Percentiles rank a stretch among this genome's conserved stretches.
Conservation (phyloP, 805 yeast species). For the Kuraishia capsulata region DNA sequence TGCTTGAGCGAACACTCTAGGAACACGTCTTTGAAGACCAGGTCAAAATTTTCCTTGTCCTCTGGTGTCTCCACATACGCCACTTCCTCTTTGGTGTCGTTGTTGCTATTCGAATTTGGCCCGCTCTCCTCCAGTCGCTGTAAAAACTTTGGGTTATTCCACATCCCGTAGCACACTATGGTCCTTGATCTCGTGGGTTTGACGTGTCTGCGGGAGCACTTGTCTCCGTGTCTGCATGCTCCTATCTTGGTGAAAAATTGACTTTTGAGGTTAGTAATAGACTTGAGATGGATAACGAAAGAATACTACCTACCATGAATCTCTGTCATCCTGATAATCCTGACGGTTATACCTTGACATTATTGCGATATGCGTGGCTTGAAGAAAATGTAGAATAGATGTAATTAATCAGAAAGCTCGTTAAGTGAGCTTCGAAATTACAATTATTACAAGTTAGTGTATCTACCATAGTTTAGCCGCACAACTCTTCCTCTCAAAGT, state of each 20-base stretch:
- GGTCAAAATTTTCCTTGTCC: conserved; percentile 41
- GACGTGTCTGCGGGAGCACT: conserved; percentile 67
- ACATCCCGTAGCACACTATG: conserved; percentile 55
- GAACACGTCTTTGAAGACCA: conserved; percentile 65
- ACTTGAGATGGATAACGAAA: not conserved
- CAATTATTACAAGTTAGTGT: too few relatives aligned
- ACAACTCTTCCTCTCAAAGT: too few relatives aligned
- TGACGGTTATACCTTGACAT: too few relatives aligned
- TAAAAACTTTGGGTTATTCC: conserved; percentile 42
- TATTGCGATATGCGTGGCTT: too few relatives aligned
- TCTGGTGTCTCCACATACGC: conserved; percentile 13
- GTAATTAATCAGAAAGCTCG: too few relatives aligned
- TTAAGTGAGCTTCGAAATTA: too few relatives aligned
- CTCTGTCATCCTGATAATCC: not conserved
- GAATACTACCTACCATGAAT: not conserved
- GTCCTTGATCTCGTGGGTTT: conserved; percentile 60
- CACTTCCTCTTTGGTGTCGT: not conserved
- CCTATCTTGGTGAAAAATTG: conserved; percentile 73
- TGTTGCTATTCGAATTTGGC: conserved; percentile 2
- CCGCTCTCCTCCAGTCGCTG: conserved; percentile 1
- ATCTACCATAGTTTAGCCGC: too few relatives aligned
- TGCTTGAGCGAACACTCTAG: conserved; percentile 39
- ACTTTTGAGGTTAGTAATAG: conserved; percentile 6
- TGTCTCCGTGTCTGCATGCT: conserved; percentile 88
- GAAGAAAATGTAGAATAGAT: too few relatives aligned